phyloP scores from a whole-genome alignment of 2,329 filamentous ascomycete species.

The Aspergillus terreus region DNA sequence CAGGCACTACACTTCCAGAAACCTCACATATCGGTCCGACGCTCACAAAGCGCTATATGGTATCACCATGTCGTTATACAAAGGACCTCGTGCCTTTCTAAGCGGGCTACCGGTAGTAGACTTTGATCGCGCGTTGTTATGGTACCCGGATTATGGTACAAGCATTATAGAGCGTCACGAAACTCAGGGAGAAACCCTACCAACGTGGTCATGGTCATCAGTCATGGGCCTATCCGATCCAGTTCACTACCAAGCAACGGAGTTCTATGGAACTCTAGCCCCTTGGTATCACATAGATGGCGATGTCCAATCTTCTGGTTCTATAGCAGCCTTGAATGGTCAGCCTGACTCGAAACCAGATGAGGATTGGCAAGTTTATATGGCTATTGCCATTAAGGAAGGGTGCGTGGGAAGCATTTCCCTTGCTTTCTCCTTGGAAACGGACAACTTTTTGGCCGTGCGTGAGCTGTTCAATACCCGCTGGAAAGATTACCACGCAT shows the following conservation, averaged over 20 bases:
- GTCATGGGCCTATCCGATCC: not conserved
- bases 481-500: not conserved
- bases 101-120: not conserved
- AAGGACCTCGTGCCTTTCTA: not conserved
- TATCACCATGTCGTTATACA: not conserved
- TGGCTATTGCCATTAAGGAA: not conserved
- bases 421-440: not conserved
- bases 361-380: not conserved
- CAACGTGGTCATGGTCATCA: not conserved
- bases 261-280: not conserved
- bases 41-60: not conserved
- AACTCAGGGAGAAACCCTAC: not conserved
- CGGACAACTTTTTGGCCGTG: not conserved
- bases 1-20: not conserved
- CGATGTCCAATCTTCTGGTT: not conserved
- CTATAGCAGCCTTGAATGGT: not conserved
- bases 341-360: not conserved
- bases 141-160: not conserved
- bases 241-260: not conserved
- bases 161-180: not conserved
- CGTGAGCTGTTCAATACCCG: not conserved
- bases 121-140: not conserved
- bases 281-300: not conserved
- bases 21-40: not conserved
- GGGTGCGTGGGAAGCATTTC: not conserved